Conservation (phyloP, 805 yeast species). For the Vanderwaltozyma verrucispora region DNA sequence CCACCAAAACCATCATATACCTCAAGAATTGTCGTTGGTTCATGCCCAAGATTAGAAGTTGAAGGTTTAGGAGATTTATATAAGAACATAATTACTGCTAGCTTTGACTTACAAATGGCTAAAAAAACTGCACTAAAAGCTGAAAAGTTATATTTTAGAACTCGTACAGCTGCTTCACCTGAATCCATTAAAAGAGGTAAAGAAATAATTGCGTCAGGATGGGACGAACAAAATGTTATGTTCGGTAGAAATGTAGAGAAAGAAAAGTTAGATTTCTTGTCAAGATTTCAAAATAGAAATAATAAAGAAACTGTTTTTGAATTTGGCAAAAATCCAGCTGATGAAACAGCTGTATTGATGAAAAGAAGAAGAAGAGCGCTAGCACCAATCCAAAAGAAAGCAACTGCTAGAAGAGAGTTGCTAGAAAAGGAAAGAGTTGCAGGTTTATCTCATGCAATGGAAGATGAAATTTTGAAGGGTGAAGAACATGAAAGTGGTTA, state of each 20-base stretch:
- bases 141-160: constrained; percentile 75
- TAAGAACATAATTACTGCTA: constrained; percentile 45
- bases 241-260: constrained; percentile 68
- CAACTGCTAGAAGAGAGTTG: constrained; percentile 56
- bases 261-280: constrained; percentile 64
- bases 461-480: constrained; percentile 57
- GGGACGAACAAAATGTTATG: constrained; percentile 82
- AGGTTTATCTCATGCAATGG: constrained; percentile 62
- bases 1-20: constrained; percentile 63
- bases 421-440: constrained; percentile 64
- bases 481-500: constrained; percentile 41
- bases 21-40: constrained; percentile 71
- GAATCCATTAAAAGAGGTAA: constrained; percentile 82
- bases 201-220: constrained; percentile 61
- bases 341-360: constrained; percentile 74
- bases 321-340: constrained; percentile 56
- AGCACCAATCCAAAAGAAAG: constrained; percentile 77
- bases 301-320: constrained; percentile 92
- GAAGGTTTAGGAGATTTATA: constrained; percentile 68
- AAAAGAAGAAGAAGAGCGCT: constrained; percentile 73
- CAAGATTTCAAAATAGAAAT: constrained; percentile 55
- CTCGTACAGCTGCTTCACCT: constrained; percentile 75
- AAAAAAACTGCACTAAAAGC: constrained; percentile 74
- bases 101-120: constrained; percentile 58
- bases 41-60: constrained; percentile 61